A percentile compares a stretch with the other conserved stretches of the same genome.
These are phyloP conservation scores for Sechiopsis laciniata DNA, from an alignment of 306 rosid species.

Conservation along the genomic window DNA sequence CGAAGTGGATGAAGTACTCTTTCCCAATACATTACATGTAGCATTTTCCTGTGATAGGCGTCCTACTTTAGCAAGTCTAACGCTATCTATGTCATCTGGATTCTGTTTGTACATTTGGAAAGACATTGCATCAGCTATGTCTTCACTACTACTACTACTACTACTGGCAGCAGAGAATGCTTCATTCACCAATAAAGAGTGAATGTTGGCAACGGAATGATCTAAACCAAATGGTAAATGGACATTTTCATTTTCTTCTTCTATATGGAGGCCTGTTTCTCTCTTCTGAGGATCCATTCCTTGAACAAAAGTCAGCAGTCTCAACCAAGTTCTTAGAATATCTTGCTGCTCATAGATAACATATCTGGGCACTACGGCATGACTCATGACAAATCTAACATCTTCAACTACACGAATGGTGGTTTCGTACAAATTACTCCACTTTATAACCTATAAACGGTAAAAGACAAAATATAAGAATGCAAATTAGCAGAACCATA, in stretches of 20 bases:
- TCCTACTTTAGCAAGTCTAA: slow-evolving; percentile 80
- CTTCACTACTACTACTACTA: slow-evolving; percentile 46
- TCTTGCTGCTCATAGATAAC: slow-evolving; percentile 69
- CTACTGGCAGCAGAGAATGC: slow-evolving; percentile 65
- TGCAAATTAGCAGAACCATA: not conserved
- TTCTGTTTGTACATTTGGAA: slow-evolving; percentile 33
- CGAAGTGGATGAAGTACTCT: slow-evolving; percentile 35
- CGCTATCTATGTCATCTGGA: slow-evolving; percentile 48
- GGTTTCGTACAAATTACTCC: slow-evolving; percentile 54
- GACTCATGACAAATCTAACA: slow-evolving; percentile 93
- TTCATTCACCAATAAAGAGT: slow-evolving; percentile 77
- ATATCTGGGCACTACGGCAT: slow-evolving; percentile 59
- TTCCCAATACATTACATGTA: slow-evolving; percentile 45
- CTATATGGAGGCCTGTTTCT: slow-evolving; percentile 72
- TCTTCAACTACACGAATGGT: slow-evolving; percentile 85
- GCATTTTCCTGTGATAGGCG: slow-evolving; percentile 71
- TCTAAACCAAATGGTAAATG: slow-evolving; percentile 63
- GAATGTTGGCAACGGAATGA: slow-evolving; percentile 67
- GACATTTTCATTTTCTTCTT: slow-evolving; percentile 78
- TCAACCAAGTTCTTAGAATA: slow-evolving; percentile 77
- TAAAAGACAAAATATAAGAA: slow-evolving; percentile 12
- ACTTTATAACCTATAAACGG: slow-evolving; percentile 50
- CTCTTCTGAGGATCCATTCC: slow-evolving; percentile 92
- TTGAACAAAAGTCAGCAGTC: slow-evolving; percentile 74
- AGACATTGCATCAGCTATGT: slow-evolving; percentile 38